phyloP scores from a whole-genome alignment of 164 flowering plant genomes.

The Paratinospora sagittata region DNA sequence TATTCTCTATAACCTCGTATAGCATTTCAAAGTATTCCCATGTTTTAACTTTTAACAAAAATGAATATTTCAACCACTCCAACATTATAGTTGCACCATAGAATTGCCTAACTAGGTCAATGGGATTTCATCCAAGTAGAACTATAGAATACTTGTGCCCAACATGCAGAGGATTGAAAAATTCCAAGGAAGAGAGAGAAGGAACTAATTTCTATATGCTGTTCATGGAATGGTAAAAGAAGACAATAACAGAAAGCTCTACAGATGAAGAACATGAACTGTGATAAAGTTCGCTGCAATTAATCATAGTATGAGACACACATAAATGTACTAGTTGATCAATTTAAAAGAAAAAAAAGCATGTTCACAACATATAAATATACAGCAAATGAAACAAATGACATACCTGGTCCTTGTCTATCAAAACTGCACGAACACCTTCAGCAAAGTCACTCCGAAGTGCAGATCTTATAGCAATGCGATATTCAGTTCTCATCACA shows the following conservation, averaged over 20 bases:
- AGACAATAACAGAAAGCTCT: neutral
- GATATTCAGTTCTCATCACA: slow-evolving; percentile 89
- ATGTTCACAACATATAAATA: neutral
- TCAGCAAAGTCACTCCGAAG: slow-evolving; percentile 84
- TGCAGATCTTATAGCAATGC: slow-evolving; percentile 73
- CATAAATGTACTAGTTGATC: neutral
- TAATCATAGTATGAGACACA: neutral
- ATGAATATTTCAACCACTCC: neutral
- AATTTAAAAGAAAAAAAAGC: neutral
- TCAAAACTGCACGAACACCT: slow-evolving; percentile 97
- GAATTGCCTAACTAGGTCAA: neutral
- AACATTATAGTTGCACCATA: neutral
- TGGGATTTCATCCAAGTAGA: neutral
- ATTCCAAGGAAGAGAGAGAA: neutral
- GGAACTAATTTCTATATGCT: neutral
- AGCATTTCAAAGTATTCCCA: neutral
- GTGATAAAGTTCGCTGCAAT: neutral
- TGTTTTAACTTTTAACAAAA: neutral
- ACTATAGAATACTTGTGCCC: neutral
- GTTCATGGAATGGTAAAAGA: neutral
- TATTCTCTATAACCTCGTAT: neutral
- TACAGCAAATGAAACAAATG: neutral
- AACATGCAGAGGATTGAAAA: neutral
- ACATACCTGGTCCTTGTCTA: slow-evolving; percentile 94
- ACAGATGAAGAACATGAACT: neutral